phyloP scores from a whole-genome alignment of 495 filamentous ascomycete species.

The Aspergillus avenaceus region DNA sequence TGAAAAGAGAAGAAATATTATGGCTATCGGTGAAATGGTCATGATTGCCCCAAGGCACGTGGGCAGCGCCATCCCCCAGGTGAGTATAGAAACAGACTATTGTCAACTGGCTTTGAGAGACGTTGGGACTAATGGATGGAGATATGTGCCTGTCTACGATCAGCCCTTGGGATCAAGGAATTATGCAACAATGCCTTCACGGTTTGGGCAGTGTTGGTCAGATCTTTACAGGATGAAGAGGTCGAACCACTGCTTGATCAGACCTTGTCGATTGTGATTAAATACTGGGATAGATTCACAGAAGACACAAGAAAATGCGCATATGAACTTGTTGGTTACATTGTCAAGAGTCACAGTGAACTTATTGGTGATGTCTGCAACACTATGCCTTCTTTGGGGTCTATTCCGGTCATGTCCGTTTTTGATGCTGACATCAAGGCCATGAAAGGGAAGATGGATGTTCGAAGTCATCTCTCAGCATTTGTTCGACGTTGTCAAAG shows the following conservation, averaged over 20 bases:
- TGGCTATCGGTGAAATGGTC: slow-evolving; percentile 86
- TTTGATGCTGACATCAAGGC: slow-evolving; percentile 59
- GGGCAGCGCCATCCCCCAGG: slow-evolving; percentile 80
- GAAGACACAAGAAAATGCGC: slow-evolving; percentile 53
- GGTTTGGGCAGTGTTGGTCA: slow-evolving; percentile 78
- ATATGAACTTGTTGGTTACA: slow-evolving; percentile 54
- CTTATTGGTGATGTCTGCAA: slow-evolving; percentile 61
- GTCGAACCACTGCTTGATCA: slow-evolving; percentile 75
- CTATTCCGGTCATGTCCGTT: slow-evolving; percentile 64
- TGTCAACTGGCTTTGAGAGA: not conserved
- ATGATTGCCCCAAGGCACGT: slow-evolving; percentile 63
- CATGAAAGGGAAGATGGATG: slow-evolving; percentile 57
- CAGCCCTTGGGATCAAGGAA: slow-evolving; percentile 67
- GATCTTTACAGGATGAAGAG: slow-evolving; percentile 68
- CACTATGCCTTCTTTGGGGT: slow-evolving; percentile 71
- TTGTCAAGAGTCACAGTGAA: slow-evolving; percentile 57
- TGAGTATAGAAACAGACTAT: slow-evolving; percentile 27
- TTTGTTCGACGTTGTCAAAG: slow-evolving; percentile 71
- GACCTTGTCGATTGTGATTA: slow-evolving; percentile 80
- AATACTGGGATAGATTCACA: slow-evolving; percentile 70
- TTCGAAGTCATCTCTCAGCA: slow-evolving; percentile 59
- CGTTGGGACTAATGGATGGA: slow-evolving; percentile 26
- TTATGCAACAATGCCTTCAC: slow-evolving; percentile 74
- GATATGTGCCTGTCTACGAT: slow-evolving; percentile 85
- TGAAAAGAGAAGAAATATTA: slow-evolving; percentile 71